Evolutionary conservation across 225 moss, liverwort and hornwort genomes (phyloP), one percentile per base, ranked within the genome.

Genomic region (Sphagnum contortum): DNA sequence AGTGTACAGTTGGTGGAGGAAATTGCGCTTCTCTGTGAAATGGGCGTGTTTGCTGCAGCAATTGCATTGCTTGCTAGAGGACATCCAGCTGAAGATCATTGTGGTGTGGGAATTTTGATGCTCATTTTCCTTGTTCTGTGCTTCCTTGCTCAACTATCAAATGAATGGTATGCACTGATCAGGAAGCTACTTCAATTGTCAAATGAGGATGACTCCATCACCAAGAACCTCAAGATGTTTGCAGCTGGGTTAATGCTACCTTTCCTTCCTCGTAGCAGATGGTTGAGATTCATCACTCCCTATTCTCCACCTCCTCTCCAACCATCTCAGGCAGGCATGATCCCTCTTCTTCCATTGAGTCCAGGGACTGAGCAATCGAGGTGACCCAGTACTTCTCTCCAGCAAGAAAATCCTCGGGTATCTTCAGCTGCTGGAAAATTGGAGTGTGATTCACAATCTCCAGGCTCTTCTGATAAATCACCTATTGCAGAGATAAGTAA

Each of bases 111-210:
- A 48, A 64, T 91, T 12, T 64, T 84, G 55, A 72, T 98, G 80
- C 68, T 98, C 2, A 74, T 68, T 3, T 70, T 98, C 11, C 65
- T 98, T 7, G 79, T 98, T 2, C 9, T 87, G 52, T 92, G 91
- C 80, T 98, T 93, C 69, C 76, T 98, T 51, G 81, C 80, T 4
- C 96, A 98, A 67, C 83, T 89, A 4, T 79, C 83, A 59, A 98
- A 89, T 73, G 93, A 93, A 72, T 98, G 96, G 96, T 98, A 93
- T 48, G 96, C 96, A 1, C 70, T 98, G 3, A 90, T 89, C 69
- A 90, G 85, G 46, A 92, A 93, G 62, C 76, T 98, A 5, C 85
- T 98, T 4, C 77, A 79, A 13, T 76, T 98, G 3, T 80, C 82
- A 49, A 61, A 79, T 44, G 81, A 89, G 59, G 90, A 98, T 47